Evolutionary conservation across 305 asterid species (phyloP).

Genomic region (Solanum aculeatissimum): DNA sequence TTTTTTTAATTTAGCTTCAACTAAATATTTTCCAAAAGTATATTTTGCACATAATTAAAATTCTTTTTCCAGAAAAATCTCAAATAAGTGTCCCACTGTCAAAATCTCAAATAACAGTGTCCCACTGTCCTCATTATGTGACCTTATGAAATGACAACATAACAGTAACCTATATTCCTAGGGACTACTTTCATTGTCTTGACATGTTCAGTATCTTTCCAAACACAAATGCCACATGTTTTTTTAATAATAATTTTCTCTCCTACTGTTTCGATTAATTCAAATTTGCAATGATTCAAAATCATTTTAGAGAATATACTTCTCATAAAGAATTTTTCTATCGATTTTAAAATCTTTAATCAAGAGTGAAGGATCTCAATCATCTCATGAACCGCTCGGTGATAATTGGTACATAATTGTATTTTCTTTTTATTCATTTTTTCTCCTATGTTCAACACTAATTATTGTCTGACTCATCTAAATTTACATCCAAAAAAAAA

Average conservation of each 20-base stretch:
- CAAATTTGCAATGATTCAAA: neutral
- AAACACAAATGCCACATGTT: neutral
- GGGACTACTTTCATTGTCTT: neutral
- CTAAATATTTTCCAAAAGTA: neutral
- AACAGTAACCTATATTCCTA: neutral
- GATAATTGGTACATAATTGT: neutral
- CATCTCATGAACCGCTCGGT: neutral
- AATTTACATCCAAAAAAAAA: too few relatives aligned
- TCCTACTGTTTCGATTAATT: neutral
- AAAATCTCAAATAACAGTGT: neutral
- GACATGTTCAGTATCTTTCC: neutral
- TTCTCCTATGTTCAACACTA: neutral
- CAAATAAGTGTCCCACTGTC: neutral
- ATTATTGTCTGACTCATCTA: too few relatives aligned
- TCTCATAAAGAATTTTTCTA: neutral
- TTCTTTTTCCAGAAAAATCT: neutral
- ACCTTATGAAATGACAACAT: neutral
- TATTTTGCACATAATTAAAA: neutral
- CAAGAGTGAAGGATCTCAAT: neutral
- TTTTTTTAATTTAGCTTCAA: neutral
- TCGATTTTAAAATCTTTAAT: neutral
- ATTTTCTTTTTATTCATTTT: neutral
- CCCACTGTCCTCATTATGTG: neutral
- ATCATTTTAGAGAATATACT: neutral
- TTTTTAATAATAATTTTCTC: neutral